A percentile compares a stretch with the other conserved stretches of the same genome.
These are phyloP conservation scores for Diaporthe sp. DNA, from an alignment of 2,329 filamentous ascomycete species.

Conservation along the genomic window DNA sequence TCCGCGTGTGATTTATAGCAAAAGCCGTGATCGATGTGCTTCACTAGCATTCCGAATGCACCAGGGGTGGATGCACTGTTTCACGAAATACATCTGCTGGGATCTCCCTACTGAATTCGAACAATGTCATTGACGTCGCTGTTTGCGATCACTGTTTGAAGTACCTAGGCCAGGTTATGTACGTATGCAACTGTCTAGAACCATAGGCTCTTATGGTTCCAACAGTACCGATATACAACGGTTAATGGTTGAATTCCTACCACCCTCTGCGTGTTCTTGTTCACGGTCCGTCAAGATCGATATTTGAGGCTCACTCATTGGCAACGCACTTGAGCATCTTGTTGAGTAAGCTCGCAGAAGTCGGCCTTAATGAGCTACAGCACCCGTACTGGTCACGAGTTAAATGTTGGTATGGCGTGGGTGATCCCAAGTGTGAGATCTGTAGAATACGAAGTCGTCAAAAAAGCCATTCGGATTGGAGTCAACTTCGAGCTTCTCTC, in stretches of 20 bases:
- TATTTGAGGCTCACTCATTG: neutral
- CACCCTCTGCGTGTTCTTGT: neutral
- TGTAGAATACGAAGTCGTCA: neutral
- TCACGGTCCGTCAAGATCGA: neutral
- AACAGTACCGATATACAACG: neutral
- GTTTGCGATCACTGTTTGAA: neutral
- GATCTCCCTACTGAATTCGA: neutral
- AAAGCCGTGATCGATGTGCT: neutral
- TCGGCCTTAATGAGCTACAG: too few relatives aligned
- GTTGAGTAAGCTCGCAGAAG: too few relatives aligned
- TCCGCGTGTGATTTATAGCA: neutral
- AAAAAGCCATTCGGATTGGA: too few relatives aligned
- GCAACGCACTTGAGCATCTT: neutral
- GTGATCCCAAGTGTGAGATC: neutral
- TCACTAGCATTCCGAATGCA: neutral
- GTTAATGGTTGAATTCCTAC: neutral
- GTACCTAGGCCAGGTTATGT: neutral
- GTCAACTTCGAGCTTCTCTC: too few relatives aligned
- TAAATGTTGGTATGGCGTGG: too few relatives aligned
- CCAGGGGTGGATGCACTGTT: neutral
- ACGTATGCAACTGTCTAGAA: neutral
- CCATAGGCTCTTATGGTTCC: neutral
- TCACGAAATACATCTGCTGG: neutral
- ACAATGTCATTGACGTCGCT: neutral
- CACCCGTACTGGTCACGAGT: rapidly evolving